phyloP scores from a whole-genome alignment of 2,329 filamentous ascomycete genomes.

The Karstenula rhodostoma region DNA sequence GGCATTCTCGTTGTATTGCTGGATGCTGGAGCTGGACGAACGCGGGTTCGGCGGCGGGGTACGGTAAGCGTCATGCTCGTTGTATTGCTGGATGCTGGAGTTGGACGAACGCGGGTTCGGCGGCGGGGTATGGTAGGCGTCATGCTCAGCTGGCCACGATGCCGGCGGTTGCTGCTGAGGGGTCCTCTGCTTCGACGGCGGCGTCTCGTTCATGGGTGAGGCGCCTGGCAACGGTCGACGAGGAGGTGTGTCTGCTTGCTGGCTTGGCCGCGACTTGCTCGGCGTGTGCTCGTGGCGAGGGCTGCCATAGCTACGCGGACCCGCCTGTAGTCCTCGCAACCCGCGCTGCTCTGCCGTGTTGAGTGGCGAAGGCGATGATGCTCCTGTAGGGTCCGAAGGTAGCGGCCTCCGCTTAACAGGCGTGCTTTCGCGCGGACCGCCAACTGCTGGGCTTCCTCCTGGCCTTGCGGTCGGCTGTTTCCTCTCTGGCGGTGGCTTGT shows the following conservation, averaged over 20 bases:
- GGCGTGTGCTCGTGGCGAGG: conserved; percentile 39
- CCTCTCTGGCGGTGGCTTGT: conserved; percentile 69
- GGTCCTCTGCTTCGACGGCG: conserved; percentile 32
- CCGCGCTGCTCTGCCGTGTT: conserved; percentile 42
- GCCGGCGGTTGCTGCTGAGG: conserved; percentile 29
- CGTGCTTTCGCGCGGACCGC: conserved; percentile 62
- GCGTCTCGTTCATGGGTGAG: conserved; percentile 30
- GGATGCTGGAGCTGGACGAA: conserved; percentile 29
- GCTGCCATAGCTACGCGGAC: conserved; percentile 46
- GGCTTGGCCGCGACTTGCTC: conserved; percentile 30
- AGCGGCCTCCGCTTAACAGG: conserved; percentile 84
- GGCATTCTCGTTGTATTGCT: conserved; percentile 30
- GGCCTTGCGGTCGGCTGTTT: conserved; percentile 53
- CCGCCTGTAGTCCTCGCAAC: conserved; percentile 38
- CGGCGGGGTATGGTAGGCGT: conserved; percentile 29
- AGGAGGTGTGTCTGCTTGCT: conserved; percentile 33
- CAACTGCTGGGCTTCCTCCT: conserved; percentile 49
- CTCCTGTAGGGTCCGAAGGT: conserved; percentile 75
- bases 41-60: conserved; percentile 34
- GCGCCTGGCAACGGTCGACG: conserved; percentile 41
- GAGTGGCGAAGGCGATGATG: conserved; percentile 52
- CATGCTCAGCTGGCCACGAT: conserved; percentile 24
- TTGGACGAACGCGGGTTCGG: conserved; percentile 36
- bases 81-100: conserved; percentile 27
- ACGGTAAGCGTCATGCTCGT: too few relatives aligned